Evolutionary conservation across 768 basidiomycete species (phyloP).

Genomic region (Suillus luteus): DNA sequence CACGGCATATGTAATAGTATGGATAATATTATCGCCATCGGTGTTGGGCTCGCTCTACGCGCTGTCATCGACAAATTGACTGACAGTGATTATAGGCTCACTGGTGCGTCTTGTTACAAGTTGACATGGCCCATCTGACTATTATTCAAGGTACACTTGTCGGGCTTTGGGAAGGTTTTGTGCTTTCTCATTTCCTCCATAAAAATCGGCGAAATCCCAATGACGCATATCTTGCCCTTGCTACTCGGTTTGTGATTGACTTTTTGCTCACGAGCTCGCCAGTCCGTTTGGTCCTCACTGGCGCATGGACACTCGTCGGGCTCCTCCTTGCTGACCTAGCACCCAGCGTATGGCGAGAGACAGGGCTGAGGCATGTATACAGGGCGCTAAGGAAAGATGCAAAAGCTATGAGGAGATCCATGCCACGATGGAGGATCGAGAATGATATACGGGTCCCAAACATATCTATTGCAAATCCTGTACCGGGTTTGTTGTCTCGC

Average conservation of each 20-base stretch:
- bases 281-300: conserved; percentile 44
- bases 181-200: conserved; percentile 69
- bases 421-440: conserved; percentile 35
- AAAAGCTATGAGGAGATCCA: conserved; percentile 33
- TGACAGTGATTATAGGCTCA: conserved; percentile 30
- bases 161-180: conserved; percentile 81
- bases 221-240: conserved; percentile 71
- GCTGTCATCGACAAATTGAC: conserved; percentile 55
- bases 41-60: conserved; percentile 65
- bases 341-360: conserved; percentile 49
- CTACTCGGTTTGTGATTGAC: conserved; percentile 69
- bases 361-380: conserved; percentile 40
- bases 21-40: conserved; percentile 73
- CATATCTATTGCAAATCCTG: neutral
- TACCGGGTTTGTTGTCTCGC: neutral
- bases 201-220: conserved; percentile 58
- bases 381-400: conserved; percentile 38
- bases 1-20: conserved; percentile 35
- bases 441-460: conserved; percentile 23
- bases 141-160: conserved; percentile 54
- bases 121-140: neutral
- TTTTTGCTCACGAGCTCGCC: conserved; percentile 62
- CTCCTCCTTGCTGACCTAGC: conserved; percentile 55
- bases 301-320: conserved; percentile 55
- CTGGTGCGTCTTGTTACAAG: conserved; percentile 27